These are phyloP conservation scores for Rhodotorula diobovata DNA, from an alignment of 768 basidiomycete species.

Conservation along the genomic window DNA sequence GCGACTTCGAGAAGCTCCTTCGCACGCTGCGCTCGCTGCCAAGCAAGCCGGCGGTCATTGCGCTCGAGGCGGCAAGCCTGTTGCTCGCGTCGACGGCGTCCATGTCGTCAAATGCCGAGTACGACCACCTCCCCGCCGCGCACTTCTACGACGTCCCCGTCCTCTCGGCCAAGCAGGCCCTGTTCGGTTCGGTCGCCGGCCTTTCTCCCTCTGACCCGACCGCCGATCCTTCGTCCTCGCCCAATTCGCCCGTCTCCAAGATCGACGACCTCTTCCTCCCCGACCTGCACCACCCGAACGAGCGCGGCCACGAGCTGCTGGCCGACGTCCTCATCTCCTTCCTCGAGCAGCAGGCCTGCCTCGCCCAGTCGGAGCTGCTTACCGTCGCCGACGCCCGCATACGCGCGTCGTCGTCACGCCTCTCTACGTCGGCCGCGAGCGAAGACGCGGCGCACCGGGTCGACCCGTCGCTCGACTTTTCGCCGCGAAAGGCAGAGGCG, in stretches of 20 bases:
- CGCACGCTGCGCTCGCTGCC: constrained; percentile 65
- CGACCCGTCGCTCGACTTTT: constrained; percentile 21
- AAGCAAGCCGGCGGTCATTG: constrained; percentile 68
- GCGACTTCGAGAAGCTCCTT: constrained; percentile 47
- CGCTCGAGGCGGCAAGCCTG: constrained; percentile 82
- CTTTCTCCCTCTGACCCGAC: not conserved
- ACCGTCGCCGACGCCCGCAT: not conserved
- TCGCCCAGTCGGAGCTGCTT: constrained; percentile 44
- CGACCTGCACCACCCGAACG: constrained; percentile 62
- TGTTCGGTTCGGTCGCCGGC: constrained; percentile 24
- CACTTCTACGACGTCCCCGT: constrained; percentile 98
- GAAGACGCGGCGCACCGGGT: not conserved
- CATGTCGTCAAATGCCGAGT: constrained; percentile 75
- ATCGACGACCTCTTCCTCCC: constrained; percentile 74
- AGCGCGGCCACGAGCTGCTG: constrained; percentile 72
- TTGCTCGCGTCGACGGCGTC: constrained; percentile 80
- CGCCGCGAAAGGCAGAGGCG: not conserved
- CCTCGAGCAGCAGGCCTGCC: constrained; percentile 79
- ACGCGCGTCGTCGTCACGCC: not conserved
- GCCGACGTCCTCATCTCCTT: constrained; percentile 81
- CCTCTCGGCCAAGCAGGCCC: constrained; percentile 48
- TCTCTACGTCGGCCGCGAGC: not conserved
- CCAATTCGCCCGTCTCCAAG: constrained; percentile 52
- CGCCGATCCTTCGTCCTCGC: constrained; percentile 46
- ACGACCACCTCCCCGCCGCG: constrained; percentile 79